A percentile compares a stretch with the other conserved stretches of the same genome.
phyloP scores from a whole-genome alignment of 495 filamentous ascomycete species.

The Entonaema liquescens region DNA sequence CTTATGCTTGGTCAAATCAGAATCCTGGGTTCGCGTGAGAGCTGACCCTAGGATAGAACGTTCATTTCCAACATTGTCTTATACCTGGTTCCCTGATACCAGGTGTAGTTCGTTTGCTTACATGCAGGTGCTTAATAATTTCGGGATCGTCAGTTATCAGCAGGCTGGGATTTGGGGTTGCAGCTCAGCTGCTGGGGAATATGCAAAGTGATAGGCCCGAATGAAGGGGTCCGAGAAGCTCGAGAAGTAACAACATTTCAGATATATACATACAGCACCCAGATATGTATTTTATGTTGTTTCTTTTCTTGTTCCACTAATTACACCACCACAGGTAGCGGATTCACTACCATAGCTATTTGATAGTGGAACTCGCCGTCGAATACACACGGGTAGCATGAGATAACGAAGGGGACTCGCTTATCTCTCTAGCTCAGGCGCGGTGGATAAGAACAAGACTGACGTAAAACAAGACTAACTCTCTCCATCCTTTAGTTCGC shows the following conservation, averaged over 20 bases:
- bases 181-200: neutral
- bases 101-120: neutral
- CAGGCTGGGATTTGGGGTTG: conserved; percentile 10
- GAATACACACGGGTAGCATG: neutral
- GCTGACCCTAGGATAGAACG: neutral
- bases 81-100: neutral
- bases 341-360: neutral
- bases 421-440: conserved; percentile 8
- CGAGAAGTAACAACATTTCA: neutral
- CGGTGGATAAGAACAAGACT: conserved; percentile 9
- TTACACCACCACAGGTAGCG: neutral
- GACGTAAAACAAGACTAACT: conserved; percentile 18
- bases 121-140: conserved; percentile 27
- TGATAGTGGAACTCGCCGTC: neutral
- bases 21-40: neutral
- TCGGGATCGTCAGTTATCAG: conserved; percentile 14
- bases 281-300: neutral
- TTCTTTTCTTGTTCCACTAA: neutral
- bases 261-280: neutral
- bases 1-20: neutral
- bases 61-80: neutral
- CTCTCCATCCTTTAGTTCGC: conserved; percentile 5
- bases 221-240: neutral
- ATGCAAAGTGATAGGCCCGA: neutral
- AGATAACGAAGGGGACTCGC: neutral